Base-by-base conservation (phyloP, 2,329 filamentous ascomycete genomes). In the Amphichorda felina region DNA sequence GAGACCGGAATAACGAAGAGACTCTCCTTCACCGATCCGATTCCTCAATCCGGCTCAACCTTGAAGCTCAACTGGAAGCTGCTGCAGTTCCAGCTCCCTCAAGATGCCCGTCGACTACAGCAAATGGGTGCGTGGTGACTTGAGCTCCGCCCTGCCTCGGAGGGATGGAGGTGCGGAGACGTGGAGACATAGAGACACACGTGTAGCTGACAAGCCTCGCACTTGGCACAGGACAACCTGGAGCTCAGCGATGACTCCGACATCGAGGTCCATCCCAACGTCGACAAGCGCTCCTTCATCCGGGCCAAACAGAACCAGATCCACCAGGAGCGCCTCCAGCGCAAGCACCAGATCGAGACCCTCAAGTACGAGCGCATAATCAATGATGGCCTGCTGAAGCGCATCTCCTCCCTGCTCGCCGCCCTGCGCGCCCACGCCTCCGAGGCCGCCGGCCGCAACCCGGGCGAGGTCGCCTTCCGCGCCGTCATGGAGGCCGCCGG, bases 231-330 rank as follows among this genome's bases (percentile, higher is more conserved):
- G 79, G 83, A 96, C 56, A 80, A 82, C 40, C 75, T 98, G 53
- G 91, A 98, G 76, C 79, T 98, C 54, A 94, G 86, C 52, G 91
- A 98, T 61, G 91, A 98, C 62, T 95, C 87, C 35, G 91, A 98
- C 53, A 80, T 98, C 50, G 91, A 98, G 64, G 91, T 96, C 35
- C 91, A 98, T 60, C 91, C 91, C 41, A 98, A 98, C 56, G 91
- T 98, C 56, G 91, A 98, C 66, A 98, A 98, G 61, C 77, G 82
- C 35, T 96, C 89, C 41, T 98, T 98, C 61, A 98, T 98, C 57
- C 85, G 89, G 45, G 93, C 91, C 45, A 98, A 98, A 64, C 91
- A 96, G 65, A 82, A 79, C 49, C 88, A 98, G 63, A 98, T 98
- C 50, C 91, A 98, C 59, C 78, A 88, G 53, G 82, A 95, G 56